phyloP scores from a whole-genome alignment of 495 filamentous ascomycete species.

The Penicillium mononematosum region DNA sequence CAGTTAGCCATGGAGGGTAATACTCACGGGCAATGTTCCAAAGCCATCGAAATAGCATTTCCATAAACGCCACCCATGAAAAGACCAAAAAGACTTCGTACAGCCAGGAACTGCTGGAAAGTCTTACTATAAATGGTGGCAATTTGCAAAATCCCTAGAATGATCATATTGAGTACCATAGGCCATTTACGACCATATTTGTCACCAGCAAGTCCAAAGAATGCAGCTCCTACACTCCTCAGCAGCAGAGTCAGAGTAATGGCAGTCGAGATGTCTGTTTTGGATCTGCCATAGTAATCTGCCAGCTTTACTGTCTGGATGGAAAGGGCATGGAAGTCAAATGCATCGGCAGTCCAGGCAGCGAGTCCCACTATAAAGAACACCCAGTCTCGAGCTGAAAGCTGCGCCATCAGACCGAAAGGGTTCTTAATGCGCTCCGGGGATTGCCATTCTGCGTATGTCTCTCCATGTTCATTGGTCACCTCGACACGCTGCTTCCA shows the following conservation, averaged over 20 bases:
- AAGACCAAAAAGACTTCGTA: slow-evolving; percentile 69
- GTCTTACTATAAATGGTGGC: slow-evolving; percentile 68
- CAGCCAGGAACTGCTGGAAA: slow-evolving; percentile 67
- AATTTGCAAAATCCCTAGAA: slow-evolving; percentile 64
- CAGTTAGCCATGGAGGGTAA: not conserved
- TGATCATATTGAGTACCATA: slow-evolving; percentile 70
- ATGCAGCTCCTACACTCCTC: slow-evolving; percentile 65
- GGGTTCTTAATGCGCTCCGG: slow-evolving; percentile 62
- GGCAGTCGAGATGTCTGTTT: slow-evolving; percentile 67
- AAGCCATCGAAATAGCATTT: slow-evolving; percentile 75
- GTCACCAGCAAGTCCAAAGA: slow-evolving; percentile 72
- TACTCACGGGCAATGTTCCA: slow-evolving; percentile 68
- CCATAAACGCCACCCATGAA: slow-evolving; percentile 85
- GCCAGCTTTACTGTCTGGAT: slow-evolving; percentile 69
- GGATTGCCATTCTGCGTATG: slow-evolving; percentile 56
- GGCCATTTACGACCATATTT: slow-evolving; percentile 79
- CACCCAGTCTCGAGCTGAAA: slow-evolving; percentile 56
- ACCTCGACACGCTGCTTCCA: slow-evolving; percentile 67
- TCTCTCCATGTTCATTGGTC: slow-evolving; percentile 54
- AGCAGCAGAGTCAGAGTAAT: slow-evolving; percentile 74
- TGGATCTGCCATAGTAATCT: slow-evolving; percentile 60
- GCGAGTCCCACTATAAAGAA: slow-evolving; percentile 63
- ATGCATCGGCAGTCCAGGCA: slow-evolving; percentile 69
- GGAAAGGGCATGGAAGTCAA: slow-evolving; percentile 75
- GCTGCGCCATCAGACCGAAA: slow-evolving; percentile 55